phyloP scores from a whole-genome alignment of 352 stramenopile genomes.

The Peronospora belbahrii region DNA sequence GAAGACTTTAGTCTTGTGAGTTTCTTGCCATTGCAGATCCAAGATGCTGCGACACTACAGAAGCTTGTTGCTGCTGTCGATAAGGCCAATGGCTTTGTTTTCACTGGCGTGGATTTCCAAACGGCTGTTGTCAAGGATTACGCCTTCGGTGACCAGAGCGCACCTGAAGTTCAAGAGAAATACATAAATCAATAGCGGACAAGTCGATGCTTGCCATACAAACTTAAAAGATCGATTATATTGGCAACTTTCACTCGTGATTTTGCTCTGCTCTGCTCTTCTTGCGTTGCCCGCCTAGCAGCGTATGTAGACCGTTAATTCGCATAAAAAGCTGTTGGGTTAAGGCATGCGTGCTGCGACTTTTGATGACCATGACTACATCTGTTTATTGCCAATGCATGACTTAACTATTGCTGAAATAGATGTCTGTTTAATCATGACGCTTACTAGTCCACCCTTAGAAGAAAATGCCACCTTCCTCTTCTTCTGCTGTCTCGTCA shows the following conservation, averaged over 20 bases:
- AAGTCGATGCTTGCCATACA: background rate
- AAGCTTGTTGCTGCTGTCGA: slow-evolving; percentile 67
- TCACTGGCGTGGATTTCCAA: slow-evolving; percentile 73
- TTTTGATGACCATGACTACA: slow-evolving; percentile 10
- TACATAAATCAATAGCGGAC: slow-evolving; percentile 41
- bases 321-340: slow-evolving; percentile 6
- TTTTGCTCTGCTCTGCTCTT: slow-evolving; percentile 10
- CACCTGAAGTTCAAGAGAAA: slow-evolving; percentile 57
- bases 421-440: slow-evolving; percentile 8
- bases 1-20: slow-evolving; percentile 84
- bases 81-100: slow-evolving; percentile 81
- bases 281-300: background rate
- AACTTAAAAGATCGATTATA: slow-evolving; percentile 27
- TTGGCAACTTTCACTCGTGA: slow-evolving; percentile 16
- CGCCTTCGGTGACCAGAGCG: slow-evolving; percentile 52
- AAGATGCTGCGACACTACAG: slow-evolving; percentile 59
- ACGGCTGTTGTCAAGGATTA: slow-evolving; percentile 67
- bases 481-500: slow-evolving; percentile 64
- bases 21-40: slow-evolving; percentile 75
- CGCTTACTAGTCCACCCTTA: slow-evolving; percentile 26
- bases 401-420: slow-evolving; percentile 14
- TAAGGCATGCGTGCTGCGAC: slow-evolving; percentile 3
- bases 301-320: slow-evolving; percentile 6
- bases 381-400: slow-evolving; percentile 5
- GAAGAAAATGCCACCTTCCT: slow-evolving; percentile 83